A percentile compares a stretch with the other conserved stretches of the same genome.
Evolutionary conservation across 2,329 filamentous ascomycete genomes (phyloP).

Genomic region (Cladobotryum mycophilum): DNA sequence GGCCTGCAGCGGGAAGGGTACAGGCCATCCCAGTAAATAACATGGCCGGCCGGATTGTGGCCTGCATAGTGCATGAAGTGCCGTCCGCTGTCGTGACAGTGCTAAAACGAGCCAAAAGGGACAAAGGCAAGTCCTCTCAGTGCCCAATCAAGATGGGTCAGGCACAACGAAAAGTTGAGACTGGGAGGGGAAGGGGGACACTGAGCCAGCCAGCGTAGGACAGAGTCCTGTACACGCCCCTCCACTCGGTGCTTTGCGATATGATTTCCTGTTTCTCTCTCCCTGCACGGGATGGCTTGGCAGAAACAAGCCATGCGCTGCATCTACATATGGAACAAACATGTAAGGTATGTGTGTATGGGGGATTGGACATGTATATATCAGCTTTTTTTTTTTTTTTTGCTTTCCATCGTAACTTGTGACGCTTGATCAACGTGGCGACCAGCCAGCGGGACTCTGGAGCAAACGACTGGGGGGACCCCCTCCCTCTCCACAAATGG

Average conservation of each 20-base stretch:
- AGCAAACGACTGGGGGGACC: constrained; percentile 7
- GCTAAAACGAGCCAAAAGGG: constrained; percentile 8
- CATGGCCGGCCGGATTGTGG: constrained; percentile 18
- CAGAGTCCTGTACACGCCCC: neutral
- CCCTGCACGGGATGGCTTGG: neutral
- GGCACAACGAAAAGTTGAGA: neutral
- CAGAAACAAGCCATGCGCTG: neutral
- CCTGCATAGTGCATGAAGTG: constrained; percentile 14
- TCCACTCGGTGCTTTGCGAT: neutral
- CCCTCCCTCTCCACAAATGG: constrained; percentile 1
- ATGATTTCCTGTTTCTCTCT: neutral
- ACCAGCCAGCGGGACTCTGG: constrained; percentile 17
- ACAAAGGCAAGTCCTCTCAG: constrained; percentile 2
- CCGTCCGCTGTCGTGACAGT: constrained; percentile 3
- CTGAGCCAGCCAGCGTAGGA: neutral
- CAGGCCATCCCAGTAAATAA: constrained; percentile 21
- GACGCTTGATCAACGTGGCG: constrained; percentile 29
- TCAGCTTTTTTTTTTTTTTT: neutral
- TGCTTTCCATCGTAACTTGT: constrained; percentile 3
- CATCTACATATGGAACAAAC: neutral
- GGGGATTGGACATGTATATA: constrained; percentile 3
- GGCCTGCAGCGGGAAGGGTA: constrained; percentile 23
- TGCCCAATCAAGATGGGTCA: constrained; percentile 14
- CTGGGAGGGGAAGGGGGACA: neutral
- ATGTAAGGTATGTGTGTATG: neutral